Evolutionary conservation across 2,329 filamentous ascomycete genomes (phyloP), one percentile per base, ranked within the genome.

Genomic region (Thelonectria discophora): DNA sequence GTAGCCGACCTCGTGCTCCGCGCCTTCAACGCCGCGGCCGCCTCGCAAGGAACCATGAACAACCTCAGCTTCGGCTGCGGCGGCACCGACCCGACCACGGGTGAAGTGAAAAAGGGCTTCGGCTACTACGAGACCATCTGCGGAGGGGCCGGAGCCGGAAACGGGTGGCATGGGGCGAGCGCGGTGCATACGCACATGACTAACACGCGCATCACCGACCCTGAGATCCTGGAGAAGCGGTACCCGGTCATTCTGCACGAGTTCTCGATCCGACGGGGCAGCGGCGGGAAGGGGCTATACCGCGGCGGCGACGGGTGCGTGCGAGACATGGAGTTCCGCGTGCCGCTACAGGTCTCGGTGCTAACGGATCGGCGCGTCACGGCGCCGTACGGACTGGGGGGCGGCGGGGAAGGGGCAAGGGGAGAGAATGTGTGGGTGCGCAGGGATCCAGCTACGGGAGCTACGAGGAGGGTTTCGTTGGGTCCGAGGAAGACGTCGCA

Each of bases 51-150:
- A n/a, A 90, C 91, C 71, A 90, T 88, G 74, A 94, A 94, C 76
- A 93, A 93, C 71, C 80, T 94, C 12, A 93, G 90, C 1, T 94
- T 94, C 69, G 91, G 90, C 55, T 91, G 91, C 69, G 88, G 87
- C 18, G 76, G 75, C 3, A 68, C 69, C 4, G 72, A 74, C 10
- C 64, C 63, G 0, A 61, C 61, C 2, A 73, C 69, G 0, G 71
- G 72, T 0, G 56, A 71, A 39, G 65, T 70, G 4, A 68, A 65
- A 2, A 67, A 69, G 43, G 75, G 75, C 0, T 77, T 76, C 10
- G 76, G 76, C 0, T 77, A 77, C 65, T 76, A 77, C 24, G 76
- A 77, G 63, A 76, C 75, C 2, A 76, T 77, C 3, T 73, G 65
- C 1, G 75, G 76, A 1, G 76, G 76, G 3, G 67, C 68, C 8